Percentiles rank a stretch among this genome's conserved stretches.
Evolutionary conservation across 1,284 basidiomycete genomes (phyloP).

Genomic region (Trametes sp.): DNA sequence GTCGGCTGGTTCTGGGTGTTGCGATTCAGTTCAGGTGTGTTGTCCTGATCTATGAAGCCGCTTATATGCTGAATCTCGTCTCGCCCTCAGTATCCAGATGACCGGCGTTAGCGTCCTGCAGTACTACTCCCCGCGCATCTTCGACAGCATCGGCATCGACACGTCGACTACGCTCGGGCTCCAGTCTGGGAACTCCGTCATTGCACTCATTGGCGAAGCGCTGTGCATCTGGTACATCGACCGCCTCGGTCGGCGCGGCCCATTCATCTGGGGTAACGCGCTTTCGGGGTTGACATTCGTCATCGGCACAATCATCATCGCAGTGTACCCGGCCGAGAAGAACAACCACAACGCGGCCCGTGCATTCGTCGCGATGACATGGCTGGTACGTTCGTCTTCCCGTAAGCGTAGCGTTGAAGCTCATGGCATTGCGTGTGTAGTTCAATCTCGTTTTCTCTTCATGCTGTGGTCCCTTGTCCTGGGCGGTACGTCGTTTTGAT

Average conservation of each 20-base stretch:
- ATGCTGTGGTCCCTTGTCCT: conserved; percentile 60
- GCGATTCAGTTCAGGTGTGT: conserved; percentile 40
- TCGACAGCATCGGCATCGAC: conserved; percentile 55
- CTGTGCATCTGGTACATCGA: conserved; percentile 67
- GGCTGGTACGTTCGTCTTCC: conserved; percentile 38
- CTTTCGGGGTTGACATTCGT: conserved; percentile 60
- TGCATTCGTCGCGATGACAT: conserved; percentile 39
- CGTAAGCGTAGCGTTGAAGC: conserved; percentile 14
- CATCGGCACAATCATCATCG: conserved; percentile 60
- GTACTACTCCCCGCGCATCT: conserved; percentile 53
- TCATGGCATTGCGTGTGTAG: conserved; percentile 42
- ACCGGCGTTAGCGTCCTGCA: conserved; percentile 58
- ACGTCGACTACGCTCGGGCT: conserved; percentile 54
- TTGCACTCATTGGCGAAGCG: conserved; percentile 64
- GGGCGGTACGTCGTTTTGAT: conserved; percentile 43
- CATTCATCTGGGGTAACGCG: conserved; percentile 63
- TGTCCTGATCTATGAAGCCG: not conserved
- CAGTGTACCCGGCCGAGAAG: conserved; percentile 55
- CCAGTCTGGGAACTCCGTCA: conserved; percentile 67
- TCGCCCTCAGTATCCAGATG: conserved; percentile 51
- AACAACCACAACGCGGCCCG: conserved; percentile 44
- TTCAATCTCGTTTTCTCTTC: conserved; percentile 66
- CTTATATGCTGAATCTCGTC: not conserved
- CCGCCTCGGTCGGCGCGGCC: conserved; percentile 58
- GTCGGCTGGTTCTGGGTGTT: conserved; percentile 51